These are phyloP conservation scores for Cyclotella cryptica DNA, from an alignment of 108 stramenopile species.

Conservation along the genomic window DNA sequence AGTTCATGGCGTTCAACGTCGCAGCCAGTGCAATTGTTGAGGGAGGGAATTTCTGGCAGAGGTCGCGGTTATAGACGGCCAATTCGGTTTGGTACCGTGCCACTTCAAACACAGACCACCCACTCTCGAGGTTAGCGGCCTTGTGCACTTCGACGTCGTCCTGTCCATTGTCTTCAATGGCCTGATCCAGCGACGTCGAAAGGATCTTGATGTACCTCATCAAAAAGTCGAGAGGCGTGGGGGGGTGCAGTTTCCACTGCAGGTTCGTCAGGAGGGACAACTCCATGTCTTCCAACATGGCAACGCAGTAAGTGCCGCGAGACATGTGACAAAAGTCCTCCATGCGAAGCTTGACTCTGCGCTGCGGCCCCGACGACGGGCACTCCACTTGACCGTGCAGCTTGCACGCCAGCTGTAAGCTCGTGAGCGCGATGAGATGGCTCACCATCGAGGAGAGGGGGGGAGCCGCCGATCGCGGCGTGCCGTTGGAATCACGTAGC, in stretches of 20 bases:
- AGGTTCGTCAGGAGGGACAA: conserved; percentile 14
- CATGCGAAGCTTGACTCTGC: conserved; percentile 3
- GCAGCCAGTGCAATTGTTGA: conserved; percentile 48
- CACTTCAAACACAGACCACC: conserved; percentile 39
- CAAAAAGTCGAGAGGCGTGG: conserved; percentile 34
- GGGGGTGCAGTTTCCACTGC: conserved; percentile 44
- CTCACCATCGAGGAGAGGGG: conserved; percentile 11
- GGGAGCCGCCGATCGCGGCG: not conserved
- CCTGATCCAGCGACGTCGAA: not conserved
- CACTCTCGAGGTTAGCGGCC: conserved; percentile 7
- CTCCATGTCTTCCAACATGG: conserved; percentile 36
- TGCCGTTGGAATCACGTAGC: not conserved
- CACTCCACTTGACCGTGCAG: conserved; percentile 29
- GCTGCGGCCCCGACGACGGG: not conserved
- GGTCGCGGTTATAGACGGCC: conserved; percentile 50
- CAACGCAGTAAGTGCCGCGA: conserved; percentile 64
- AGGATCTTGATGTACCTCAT: conserved; percentile 27
- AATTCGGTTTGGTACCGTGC: conserved; percentile 68
- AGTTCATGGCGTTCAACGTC: conserved; percentile 51
- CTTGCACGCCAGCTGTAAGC: conserved; percentile 75
- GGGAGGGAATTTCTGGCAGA: conserved; percentile 27
- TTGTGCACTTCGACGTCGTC: not conserved
- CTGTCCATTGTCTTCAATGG: not conserved
- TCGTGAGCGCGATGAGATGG: conserved; percentile 75
- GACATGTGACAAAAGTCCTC: conserved; percentile 71